These are phyloP conservation scores for Plantago major DNA, from an alignment of 257 asterid genomes.

Conservation along the genomic window DNA sequence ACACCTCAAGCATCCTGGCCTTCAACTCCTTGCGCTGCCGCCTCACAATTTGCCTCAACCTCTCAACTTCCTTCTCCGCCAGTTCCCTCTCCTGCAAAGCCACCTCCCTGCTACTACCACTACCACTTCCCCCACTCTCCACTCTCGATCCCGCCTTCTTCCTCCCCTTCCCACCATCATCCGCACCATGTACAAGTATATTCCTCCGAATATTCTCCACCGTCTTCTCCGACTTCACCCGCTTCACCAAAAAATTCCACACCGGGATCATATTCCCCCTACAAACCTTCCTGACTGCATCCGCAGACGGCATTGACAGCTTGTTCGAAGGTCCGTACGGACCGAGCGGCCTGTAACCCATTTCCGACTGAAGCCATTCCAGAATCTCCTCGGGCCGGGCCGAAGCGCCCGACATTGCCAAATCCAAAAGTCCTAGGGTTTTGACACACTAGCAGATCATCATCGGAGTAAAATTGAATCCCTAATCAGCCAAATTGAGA, in stretches of 20 bases:
- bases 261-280: conserved; percentile 98
- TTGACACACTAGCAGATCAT: conserved; percentile 20
- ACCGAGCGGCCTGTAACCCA: conserved; percentile 94
- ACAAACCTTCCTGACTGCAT: conserved; percentile 80
- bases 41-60: conserved; percentile 88
- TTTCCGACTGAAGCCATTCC: conserved; percentile 91
- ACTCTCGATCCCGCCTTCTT: conserved; percentile 46
- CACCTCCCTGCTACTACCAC: conserved; percentile 63
- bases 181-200: conserved; percentile 83
- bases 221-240: conserved; percentile 96
- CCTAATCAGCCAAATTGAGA: conserved; percentile 5
- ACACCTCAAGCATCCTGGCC: conserved; percentile 86
- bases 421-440: conserved; percentile 20
- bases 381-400: conserved; percentile 86
- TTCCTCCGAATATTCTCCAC: conserved; percentile 84
- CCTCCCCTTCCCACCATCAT: conserved; percentile 49
- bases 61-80: conserved; percentile 99
- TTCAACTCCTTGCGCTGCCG: conserved; percentile 94
- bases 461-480: conserved; percentile 8
- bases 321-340: conserved; percentile 61
- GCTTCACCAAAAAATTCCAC: conserved; percentile 66
- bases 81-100: conserved; percentile 89
- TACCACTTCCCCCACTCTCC: conserved; percentile 38
- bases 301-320: conserved; percentile 58
- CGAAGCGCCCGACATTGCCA: conserved; percentile 29